Evolutionary conservation across 2,329 filamentous ascomycete species (phyloP).

Genomic region (Penicillium digitatum): DNA sequence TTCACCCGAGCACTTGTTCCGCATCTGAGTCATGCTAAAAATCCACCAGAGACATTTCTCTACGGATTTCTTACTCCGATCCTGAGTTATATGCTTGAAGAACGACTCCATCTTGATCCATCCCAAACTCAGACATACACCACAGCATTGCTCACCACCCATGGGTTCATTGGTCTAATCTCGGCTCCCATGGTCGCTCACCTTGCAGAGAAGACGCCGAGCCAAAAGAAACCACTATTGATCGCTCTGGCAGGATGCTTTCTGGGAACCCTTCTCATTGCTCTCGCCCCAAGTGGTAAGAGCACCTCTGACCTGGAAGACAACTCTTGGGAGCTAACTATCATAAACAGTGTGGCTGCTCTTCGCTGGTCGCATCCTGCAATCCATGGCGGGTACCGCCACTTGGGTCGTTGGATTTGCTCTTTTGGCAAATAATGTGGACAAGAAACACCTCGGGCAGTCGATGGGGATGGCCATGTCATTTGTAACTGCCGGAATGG

Average conservation of each 20-base stretch:
- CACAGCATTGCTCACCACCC: conserved; percentile 14
- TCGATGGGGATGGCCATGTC: conserved; percentile 24
- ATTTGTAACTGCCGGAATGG: conserved; percentile 26
- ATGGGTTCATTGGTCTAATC: conserved; percentile 18
- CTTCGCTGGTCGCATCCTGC: conserved; percentile 29
- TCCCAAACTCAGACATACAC: conserved; percentile 16
- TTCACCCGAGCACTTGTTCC: neutral
- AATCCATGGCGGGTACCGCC: conserved; percentile 27
- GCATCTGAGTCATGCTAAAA: neutral
- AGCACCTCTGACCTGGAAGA: neutral
- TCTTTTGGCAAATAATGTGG: conserved; percentile 28
- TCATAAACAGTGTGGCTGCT: conserved; percentile 19
- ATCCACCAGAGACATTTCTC: conserved; percentile 20
- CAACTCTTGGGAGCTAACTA: neutral
- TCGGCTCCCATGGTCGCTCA: conserved; percentile 12
- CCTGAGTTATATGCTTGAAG: conserved; percentile 22
- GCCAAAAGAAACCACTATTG: conserved; percentile 24
- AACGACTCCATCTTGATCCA: conserved; percentile 18
- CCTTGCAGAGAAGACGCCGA: conserved; percentile 26
- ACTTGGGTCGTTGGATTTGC: conserved; percentile 35
- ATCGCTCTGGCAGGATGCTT: conserved; percentile 25
- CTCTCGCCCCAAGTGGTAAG: conserved; percentile 19
- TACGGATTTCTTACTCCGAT: conserved; percentile 26
- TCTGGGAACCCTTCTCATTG: conserved; percentile 26
- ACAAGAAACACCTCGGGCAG: conserved; percentile 25